A percentile compares a stretch with the other conserved stretches of the same genome.
phyloP scores from a whole-genome alignment of 805 yeast species.

The Nakazawaea sp. region DNA sequence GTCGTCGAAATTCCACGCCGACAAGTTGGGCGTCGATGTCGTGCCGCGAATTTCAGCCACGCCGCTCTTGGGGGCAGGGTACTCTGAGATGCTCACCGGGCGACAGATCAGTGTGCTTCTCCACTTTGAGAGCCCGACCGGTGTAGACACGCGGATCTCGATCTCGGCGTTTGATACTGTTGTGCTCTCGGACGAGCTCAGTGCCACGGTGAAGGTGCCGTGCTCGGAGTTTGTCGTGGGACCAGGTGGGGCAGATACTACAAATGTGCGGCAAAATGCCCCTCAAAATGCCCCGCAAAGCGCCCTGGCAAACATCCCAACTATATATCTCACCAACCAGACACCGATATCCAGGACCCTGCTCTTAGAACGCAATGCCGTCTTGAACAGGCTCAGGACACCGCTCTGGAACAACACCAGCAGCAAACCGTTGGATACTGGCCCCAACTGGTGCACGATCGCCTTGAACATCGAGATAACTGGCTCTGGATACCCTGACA shows the following conservation, averaged over 20 bases:
- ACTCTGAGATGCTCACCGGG: neutral
- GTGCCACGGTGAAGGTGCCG: neutral
- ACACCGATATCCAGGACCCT: conserved; percentile 25
- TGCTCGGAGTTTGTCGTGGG: neutral
- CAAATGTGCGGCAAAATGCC: too few relatives aligned
- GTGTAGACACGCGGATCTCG: neutral
- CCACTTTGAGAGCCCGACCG: neutral
- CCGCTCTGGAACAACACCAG: conserved; percentile 2
- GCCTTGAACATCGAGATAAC: conserved; percentile 15
- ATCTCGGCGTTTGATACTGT: neutral
- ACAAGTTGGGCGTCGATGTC: conserved; percentile 14
- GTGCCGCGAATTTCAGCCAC: conserved; percentile 17
- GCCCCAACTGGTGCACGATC: conserved; percentile 23
- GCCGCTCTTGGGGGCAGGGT: neutral
- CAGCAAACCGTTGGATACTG: conserved; percentile 15
- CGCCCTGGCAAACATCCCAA: conserved; percentile 21
- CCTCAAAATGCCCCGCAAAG: too few relatives aligned
- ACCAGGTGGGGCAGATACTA: too few relatives aligned
- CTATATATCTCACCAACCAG: conserved; percentile 18
- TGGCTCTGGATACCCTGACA: too few relatives aligned
- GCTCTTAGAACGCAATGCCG: conserved; percentile 17
- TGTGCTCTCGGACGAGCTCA: neutral
- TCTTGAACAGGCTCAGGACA: neutral
- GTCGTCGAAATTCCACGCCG: conserved; percentile 14
- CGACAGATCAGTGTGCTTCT: neutral